These are phyloP conservation scores for Podosphaera leucotricha DNA, from an alignment of 2,329 filamentous ascomycete genomes.

Conservation along the genomic window DNA sequence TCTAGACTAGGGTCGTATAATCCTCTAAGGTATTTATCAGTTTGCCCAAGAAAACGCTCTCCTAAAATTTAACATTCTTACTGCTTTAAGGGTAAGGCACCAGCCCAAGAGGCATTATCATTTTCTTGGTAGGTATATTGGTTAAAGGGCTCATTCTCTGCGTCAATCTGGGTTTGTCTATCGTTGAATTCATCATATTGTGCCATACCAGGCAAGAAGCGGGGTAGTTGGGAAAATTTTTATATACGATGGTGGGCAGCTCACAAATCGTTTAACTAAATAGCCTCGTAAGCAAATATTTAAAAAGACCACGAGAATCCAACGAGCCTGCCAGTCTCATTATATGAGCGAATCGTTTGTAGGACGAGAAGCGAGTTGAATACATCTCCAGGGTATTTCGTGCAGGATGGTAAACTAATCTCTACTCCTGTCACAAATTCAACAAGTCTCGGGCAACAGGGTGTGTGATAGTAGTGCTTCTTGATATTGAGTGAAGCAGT, in stretches of 20 bases:
- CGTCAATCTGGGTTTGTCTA: slow-evolving; percentile 37
- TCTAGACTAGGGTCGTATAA: slow-evolving; percentile 89
- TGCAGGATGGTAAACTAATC: background rate
- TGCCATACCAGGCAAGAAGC: slow-evolving; percentile 42
- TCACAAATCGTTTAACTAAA: background rate
- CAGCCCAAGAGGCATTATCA: slow-evolving; percentile 75
- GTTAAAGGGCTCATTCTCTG: slow-evolving; percentile 34
- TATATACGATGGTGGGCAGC: slow-evolving; percentile 1
- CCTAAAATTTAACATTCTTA: slow-evolving; percentile 16
- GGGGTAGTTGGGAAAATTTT: slow-evolving; percentile 7
- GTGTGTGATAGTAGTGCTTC: background rate
- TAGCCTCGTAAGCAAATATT: background rate
- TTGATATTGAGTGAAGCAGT: background rate
- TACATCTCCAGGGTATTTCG: background rate
- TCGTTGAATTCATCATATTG: slow-evolving; percentile 42
- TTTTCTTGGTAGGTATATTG: slow-evolving; percentile 73
- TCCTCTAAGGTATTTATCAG: slow-evolving; percentile 26
- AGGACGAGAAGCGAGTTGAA: background rate
- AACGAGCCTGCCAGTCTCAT: background rate
- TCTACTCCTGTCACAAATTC: background rate
- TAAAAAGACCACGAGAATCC: background rate
- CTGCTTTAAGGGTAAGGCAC: slow-evolving; percentile 90
- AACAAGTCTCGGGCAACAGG: background rate
- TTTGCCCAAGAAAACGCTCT: too few relatives aligned
- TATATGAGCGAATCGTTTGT: background rate